Evolutionary conservation across 176 grass and related monocot species (phyloP), one percentile per base, ranked within the genome.

Genomic region (Oryza officinalis): DNA sequence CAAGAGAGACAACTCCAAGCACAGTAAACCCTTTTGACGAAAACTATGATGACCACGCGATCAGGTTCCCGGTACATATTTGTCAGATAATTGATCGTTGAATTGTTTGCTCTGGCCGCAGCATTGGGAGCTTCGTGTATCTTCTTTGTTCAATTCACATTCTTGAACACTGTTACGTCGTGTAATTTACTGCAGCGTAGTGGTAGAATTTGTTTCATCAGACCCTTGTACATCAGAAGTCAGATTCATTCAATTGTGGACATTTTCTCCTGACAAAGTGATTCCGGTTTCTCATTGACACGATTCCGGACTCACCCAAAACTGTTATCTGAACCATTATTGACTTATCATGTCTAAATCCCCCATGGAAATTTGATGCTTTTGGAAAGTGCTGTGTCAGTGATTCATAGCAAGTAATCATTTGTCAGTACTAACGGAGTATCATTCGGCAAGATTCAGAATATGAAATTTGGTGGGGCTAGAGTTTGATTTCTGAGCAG

Each of bases 1-100:
- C 57, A 99, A 99, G 90, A 92, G 92, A 88, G 97, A 99, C 82
- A 97, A 94, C 83, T 83, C 50, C 92, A 94, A 96, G 90, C 88
- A 91, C 44, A 92, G 84, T 85, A 96, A 92, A 91, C 86, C 86
- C 74, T 94, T 73, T 88, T 91, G 88, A 92, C 75, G 49, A 71
- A 71, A 68, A 43, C 65, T 75, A 27, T 35, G 52, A 63, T 61
- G 52, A 44, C 65, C 54, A 25, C 17, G 27, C 3, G 26, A 69
- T 78, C 86, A 25, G 66, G 67, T 85, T 66, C 32, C 67, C 7
- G 72, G 81, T 81, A 90, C 91, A 90, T 87, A 90, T 90, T 81
- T 87, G 87, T 89, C 85, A 78, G 81, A 90, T 89, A 87, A 72
- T 65, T 90, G 84, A 90, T 78, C 47, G 50, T 78, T 75, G 69